Percentiles rank a stretch among this genome's conserved stretches.
Conservation (phyloP, 2,329 filamentous ascomycete species). For the Macroventuria anomochaeta region DNA sequence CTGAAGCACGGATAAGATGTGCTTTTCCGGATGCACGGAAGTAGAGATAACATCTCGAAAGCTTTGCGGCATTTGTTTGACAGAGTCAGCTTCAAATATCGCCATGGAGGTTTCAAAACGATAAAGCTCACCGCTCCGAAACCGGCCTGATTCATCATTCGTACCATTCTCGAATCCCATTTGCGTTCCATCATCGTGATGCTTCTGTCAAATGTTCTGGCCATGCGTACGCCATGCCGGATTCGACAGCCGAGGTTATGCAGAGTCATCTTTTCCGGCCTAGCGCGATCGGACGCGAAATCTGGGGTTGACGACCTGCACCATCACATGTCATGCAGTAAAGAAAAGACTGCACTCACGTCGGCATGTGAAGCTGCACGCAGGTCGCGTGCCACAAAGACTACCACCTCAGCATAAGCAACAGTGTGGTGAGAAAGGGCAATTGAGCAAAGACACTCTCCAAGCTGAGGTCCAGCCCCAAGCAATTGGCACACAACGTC, state of each 20-base stretch:
- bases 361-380: slow-evolving; percentile 42
- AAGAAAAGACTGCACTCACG: slow-evolving; percentile 16
- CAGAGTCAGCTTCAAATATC: not conserved
- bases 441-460: not conserved
- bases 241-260: slow-evolving; percentile 24
- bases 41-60: not conserved
- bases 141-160: not conserved
- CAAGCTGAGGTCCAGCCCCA: slow-evolving; percentile 19
- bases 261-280: not conserved
- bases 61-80: not conserved
- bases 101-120: not conserved
- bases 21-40: not conserved
- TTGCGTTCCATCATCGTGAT: slow-evolving; percentile 11
- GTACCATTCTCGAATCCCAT: not conserved
- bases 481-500: slow-evolving; percentile 46
- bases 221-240: slow-evolving; percentile 7
- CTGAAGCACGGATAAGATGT: not conserved
- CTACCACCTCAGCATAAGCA: not conserved
- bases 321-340: slow-evolving; percentile 41
- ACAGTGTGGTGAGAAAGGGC: not conserved
- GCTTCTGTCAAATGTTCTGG: slow-evolving; percentile 10
- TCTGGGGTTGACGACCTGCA: slow-evolving; percentile 21
- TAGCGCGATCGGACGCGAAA: slow-evolving; percentile 13
- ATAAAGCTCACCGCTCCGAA: not conserved
- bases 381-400: slow-evolving; percentile 27